A percentile compares a stretch with the other conserved stretches of the same genome.
Evolutionary conservation across 805 yeast genomes (phyloP).

Genomic region (Yamadazyma sp.): DNA sequence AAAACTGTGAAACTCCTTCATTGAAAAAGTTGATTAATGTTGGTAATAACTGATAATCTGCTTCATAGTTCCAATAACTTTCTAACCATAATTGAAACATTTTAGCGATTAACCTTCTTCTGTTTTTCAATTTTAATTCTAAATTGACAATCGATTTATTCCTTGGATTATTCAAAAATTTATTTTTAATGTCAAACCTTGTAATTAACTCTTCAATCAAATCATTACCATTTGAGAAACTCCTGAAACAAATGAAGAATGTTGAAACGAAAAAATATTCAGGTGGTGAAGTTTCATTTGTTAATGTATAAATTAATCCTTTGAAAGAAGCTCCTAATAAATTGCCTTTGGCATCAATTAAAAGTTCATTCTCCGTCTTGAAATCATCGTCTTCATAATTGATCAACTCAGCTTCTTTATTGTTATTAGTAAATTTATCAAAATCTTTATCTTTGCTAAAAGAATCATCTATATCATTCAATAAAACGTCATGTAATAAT

Average conservation of each 20-base stretch:
- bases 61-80: slow-evolving; percentile 74
- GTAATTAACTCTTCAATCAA: slow-evolving; percentile 64
- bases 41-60: slow-evolving; percentile 60
- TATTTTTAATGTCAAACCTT: slow-evolving; percentile 54
- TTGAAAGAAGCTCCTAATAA: slow-evolving; percentile 70
- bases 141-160: slow-evolving; percentile 18
- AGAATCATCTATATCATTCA: slow-evolving; percentile 26
- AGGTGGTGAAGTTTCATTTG: slow-evolving; percentile 63
- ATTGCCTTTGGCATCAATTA: slow-evolving; percentile 49
- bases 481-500: slow-evolving; percentile 34
- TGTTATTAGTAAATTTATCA: slow-evolving; percentile 25
- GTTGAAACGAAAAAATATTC: slow-evolving; percentile 68
- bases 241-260: slow-evolving; percentile 73
- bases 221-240: slow-evolving; percentile 64
- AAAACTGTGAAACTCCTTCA: slow-evolving; percentile 59
- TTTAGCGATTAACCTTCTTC: slow-evolving; percentile 65
- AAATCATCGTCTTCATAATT: slow-evolving; percentile 4
- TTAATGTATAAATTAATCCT: slow-evolving; percentile 61
- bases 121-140: slow-evolving; percentile 44
- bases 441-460: slow-evolving; percentile 35
- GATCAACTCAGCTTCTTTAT: slow-evolving; percentile 9
- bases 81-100: slow-evolving; percentile 84
- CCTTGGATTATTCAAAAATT: slow-evolving; percentile 16
- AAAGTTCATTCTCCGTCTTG: slow-evolving; percentile 41
- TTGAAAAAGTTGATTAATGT: slow-evolving; percentile 75